These are phyloP conservation scores for Globisporangium camurandrum DNA, from an alignment of 352 stramenopile genomes.

Conservation along the genomic window DNA sequence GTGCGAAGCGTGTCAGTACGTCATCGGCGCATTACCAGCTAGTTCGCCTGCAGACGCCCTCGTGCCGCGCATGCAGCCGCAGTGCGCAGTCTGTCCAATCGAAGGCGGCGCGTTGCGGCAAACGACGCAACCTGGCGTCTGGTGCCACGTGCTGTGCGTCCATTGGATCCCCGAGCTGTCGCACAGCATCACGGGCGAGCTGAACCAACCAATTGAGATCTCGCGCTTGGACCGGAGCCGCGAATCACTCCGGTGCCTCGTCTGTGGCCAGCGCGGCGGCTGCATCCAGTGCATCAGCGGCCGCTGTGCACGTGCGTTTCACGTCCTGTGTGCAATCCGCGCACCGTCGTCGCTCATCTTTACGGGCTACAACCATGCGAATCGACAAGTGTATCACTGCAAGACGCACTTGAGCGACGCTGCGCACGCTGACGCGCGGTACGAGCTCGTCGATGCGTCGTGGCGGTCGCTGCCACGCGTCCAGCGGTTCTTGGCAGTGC, in stretches of 20 bases:
- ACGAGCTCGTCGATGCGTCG: constrained; percentile 59
- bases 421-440: constrained; percentile 24
- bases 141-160: constrained; percentile 79
- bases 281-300: constrained; percentile 87
- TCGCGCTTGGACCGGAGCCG: constrained; percentile 55
- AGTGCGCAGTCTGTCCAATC: constrained; percentile 62
- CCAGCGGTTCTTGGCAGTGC: constrained; percentile 15
- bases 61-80: constrained; percentile 23
- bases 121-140: constrained; percentile 48
- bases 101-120: constrained; percentile 65
- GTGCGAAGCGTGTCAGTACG: constrained; percentile 57
- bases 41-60: background rate
- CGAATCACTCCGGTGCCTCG: constrained; percentile 60
- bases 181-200: constrained; percentile 43
- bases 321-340: constrained; percentile 75
- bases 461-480: constrained; percentile 32
- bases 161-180: constrained; percentile 87
- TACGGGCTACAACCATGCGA: constrained; percentile 74
- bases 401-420: constrained; percentile 67
- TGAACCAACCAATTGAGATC: constrained; percentile 65
- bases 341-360: constrained; percentile 61
- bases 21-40: constrained; percentile 9
- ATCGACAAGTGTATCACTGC: constrained; percentile 82
- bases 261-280: constrained; percentile 75
- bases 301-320: constrained; percentile 75